phyloP scores from a whole-genome alignment of 345 rosid species.

The Rubroshorea leprosula region DNA sequence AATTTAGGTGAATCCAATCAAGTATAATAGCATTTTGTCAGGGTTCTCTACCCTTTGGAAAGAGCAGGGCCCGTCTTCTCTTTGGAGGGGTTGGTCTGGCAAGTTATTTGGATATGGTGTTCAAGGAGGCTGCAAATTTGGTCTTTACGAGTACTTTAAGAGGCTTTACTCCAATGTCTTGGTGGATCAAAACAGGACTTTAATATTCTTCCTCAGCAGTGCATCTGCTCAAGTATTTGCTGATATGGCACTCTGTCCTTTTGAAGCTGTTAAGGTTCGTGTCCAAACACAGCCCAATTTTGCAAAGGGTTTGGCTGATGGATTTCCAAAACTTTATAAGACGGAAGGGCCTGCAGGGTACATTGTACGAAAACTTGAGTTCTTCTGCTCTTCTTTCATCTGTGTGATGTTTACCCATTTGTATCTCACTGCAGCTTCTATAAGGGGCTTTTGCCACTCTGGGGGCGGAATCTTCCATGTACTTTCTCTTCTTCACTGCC shows the following conservation, averaged over 20 bases:
- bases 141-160: constrained; percentile 67
- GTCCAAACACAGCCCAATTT: constrained; percentile 56
- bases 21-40: constrained; percentile 44
- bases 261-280: constrained; percentile 60
- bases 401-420: constrained; percentile 11
- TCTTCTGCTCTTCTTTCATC: constrained; percentile 8
- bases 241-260: constrained; percentile 61
- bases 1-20: constrained; percentile 49
- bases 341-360: constrained; percentile 61
- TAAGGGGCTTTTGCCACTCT: constrained; percentile 42
- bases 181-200: constrained; percentile 31
- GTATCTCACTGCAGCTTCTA: constrained; percentile 36
- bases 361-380: not conserved
- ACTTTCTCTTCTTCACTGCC: constrained; percentile 24
- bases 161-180: constrained; percentile 41
- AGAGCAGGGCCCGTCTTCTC: constrained; percentile 62
- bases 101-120: constrained; percentile 58
- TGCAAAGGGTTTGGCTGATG: constrained; percentile 57
- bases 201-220: constrained; percentile 50
- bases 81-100: constrained; percentile 71
- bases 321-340: constrained; percentile 47
- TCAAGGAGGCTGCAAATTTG: constrained; percentile 68
- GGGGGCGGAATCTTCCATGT: constrained; percentile 50
- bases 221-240: constrained; percentile 72
- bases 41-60: constrained; percentile 53